These are phyloP conservation scores for Mycena vulgaris DNA, from an alignment of 768 basidiomycete species.

Conservation along the genomic window DNA sequence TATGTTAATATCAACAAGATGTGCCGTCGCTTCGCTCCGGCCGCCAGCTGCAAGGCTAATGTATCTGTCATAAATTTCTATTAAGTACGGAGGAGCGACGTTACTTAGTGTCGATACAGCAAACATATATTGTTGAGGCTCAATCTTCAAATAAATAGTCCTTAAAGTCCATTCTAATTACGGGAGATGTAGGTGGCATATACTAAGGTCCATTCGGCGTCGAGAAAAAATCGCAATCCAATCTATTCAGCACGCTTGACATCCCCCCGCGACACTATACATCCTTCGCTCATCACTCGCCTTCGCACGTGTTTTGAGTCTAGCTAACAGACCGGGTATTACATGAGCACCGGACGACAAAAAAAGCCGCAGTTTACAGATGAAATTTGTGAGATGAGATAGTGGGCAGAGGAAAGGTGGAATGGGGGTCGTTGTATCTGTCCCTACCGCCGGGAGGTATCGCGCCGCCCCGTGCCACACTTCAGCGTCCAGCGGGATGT, in stretches of 20 bases:
- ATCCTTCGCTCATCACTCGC: conserved; percentile 3
- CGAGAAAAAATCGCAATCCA: conserved; percentile 5
- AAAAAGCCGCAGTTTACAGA: conserved; percentile 6
- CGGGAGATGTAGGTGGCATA: conserved; percentile 2
- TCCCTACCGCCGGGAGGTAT: conserved; percentile 4
- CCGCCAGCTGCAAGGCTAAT: background rate
- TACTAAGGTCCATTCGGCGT: conserved; percentile 6
- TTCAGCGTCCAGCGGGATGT: too few relatives aligned
- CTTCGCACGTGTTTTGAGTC: conserved; percentile 1
- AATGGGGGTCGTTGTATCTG: conserved; percentile 5
- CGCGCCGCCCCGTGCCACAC: background rate
- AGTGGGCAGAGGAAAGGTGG: conserved; percentile 6
- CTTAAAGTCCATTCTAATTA: conserved; percentile 15
- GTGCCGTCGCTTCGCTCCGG: too few relatives aligned
- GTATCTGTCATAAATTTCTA: conserved; percentile 9
- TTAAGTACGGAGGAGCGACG: background rate
- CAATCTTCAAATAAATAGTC: conserved; percentile 11
- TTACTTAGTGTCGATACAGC: background rate
- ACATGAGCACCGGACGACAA: background rate
- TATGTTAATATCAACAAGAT: too few relatives aligned
- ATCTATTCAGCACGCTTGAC: conserved; percentile 1
- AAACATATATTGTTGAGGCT: conserved; percentile 6
- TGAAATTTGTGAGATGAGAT: background rate
- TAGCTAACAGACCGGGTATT: background rate
- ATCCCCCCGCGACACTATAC: conserved; percentile 1